Evolutionary conservation across 2,329 filamentous ascomycete genomes (phyloP).

Genomic region (Plectosphaerella cucumerina): DNA sequence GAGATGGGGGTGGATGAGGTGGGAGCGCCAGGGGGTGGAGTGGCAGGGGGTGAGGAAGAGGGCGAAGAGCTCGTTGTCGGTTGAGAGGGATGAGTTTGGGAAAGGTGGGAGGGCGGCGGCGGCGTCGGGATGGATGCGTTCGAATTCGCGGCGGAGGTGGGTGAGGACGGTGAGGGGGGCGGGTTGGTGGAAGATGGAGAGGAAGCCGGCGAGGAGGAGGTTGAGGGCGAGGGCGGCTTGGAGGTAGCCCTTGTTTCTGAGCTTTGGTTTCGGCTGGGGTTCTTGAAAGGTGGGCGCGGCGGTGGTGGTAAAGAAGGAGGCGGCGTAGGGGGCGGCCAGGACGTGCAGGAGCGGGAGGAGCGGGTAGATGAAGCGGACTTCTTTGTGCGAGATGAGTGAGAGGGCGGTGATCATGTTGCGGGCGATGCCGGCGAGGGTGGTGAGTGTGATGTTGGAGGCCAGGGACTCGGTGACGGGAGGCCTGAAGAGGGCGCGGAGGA

Average conservation of each 20-base stretch:
- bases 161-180: constrained; percentile 71
- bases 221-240: constrained; percentile 61
- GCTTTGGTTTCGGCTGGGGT: constrained; percentile 20
- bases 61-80: constrained; percentile 48
- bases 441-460: constrained; percentile 27
- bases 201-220: constrained; percentile 66
- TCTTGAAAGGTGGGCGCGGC: constrained; percentile 17
- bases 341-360: constrained; percentile 83
- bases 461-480: constrained; percentile 27
- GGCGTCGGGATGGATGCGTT: constrained; percentile 46
- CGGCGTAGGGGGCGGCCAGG: constrained; percentile 65
- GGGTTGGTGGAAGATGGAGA: constrained; percentile 72
- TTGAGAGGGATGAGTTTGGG: constrained; percentile 10
- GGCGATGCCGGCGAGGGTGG: constrained; percentile 51
- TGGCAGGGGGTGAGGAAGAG: constrained; percentile 95
- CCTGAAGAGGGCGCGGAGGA: constrained; percentile 58
- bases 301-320: constrained; percentile 57
- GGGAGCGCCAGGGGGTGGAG: constrained; percentile 89
- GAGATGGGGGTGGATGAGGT: constrained; percentile 72
- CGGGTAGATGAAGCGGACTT: constrained; percentile 95
- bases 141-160: constrained; percentile 72
- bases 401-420: constrained; percentile 58
- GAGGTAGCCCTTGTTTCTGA: constrained; percentile 54
- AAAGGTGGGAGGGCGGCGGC: constrained; percentile 18
- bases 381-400: constrained; percentile 86